Base-by-base conservation (phyloP, 108 stramenopile species). In the Cyclotella sp. region DNA sequence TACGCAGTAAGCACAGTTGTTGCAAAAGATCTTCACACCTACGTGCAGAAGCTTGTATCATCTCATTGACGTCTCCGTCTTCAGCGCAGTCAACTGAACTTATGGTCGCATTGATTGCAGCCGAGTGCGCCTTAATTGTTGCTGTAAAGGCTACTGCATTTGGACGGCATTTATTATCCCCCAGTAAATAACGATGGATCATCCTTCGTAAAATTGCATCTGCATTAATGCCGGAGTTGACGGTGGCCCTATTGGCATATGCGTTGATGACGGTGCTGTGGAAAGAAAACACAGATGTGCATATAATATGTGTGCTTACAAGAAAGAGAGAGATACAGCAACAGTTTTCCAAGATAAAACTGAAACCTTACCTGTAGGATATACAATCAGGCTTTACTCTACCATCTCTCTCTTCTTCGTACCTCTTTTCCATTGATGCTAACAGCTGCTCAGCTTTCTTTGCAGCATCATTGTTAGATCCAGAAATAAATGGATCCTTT, bases 261-360 rank as follows among this genome's bases (percentile, higher is more conserved):
- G 83, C 83, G 44, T 84, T 84, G 59, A 84, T 84, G 51, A 84
- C 83, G 3, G 83, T 80, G 44, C 76, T 73, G n/a, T 52, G 34
- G 12, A 61, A 29, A 3, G 7, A 40, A 27, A 57, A 60, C 7
- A 13, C 4, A 43, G 44, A 60, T 57, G 18, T 9, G 27, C 9
- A 40, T 15, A 28, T 26, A 10, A 64, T 18, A 27, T 30, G 30
- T 16, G 27, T 53, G 68, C 3, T 21, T 53, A 51, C 2, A 53
- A 39, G 9, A 0, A 51, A 43, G 10, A 8, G 24, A 53, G 26
- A 27, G 29, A 53, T 15, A 16, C 29, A 29, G 28, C 24, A 53
- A 18, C 9, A 53, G 18, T 29, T 13, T n/a, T 6, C 0, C 34
- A 8, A 14, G 34, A 26, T 8, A 14, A 34, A 40, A 63, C 2